Conservation (phyloP, 208 protist species). For the Leishmania tarentolae region DNA sequence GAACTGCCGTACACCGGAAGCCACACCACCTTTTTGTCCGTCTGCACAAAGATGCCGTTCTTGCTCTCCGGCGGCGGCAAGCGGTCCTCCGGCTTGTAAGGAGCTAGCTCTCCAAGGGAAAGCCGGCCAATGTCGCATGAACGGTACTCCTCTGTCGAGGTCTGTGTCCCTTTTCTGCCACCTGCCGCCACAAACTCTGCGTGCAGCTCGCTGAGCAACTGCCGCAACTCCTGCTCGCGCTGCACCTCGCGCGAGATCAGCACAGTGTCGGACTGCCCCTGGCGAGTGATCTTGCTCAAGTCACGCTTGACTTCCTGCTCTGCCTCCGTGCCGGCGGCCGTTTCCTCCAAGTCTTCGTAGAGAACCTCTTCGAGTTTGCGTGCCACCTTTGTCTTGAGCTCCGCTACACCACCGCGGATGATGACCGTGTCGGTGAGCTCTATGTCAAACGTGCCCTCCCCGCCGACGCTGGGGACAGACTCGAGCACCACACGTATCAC, state of each 20-base stretch:
- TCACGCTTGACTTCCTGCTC: constrained; percentile 30
- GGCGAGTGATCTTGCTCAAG: constrained; percentile 75
- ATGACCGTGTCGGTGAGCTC: constrained; percentile 87
- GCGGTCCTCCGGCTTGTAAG: constrained; percentile 37
- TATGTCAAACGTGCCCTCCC: constrained; percentile 46
- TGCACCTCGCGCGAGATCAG: constrained; percentile 74
- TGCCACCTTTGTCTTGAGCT: constrained; percentile 75
- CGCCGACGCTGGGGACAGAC: constrained; percentile 36
- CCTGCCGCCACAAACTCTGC: constrained; percentile 71
- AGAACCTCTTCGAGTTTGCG: constrained; percentile 75
- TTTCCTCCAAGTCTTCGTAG: constrained; percentile 52
- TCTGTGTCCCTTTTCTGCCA: constrained; percentile 65
- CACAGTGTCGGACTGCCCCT: constrained; percentile 68
- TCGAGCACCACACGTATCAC: constrained; percentile 81
- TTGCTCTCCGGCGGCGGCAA: constrained; percentile 38
- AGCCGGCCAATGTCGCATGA: constrained; percentile 70
- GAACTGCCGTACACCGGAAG: constrained; percentile 93
- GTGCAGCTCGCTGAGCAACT: constrained; percentile 69
- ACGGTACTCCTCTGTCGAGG: constrained; percentile 66
- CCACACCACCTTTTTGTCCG: constrained; percentile 86
- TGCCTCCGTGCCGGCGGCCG: constrained; percentile 16
- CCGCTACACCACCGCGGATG: constrained; percentile 54
- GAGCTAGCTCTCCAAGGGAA: constrained; percentile 65
- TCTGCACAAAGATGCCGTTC: constrained; percentile 83
- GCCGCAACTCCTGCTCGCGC: constrained; percentile 68